Base-by-base conservation (phyloP, 352 stramenopile species). In the Phytophthora nicotianae region DNA sequence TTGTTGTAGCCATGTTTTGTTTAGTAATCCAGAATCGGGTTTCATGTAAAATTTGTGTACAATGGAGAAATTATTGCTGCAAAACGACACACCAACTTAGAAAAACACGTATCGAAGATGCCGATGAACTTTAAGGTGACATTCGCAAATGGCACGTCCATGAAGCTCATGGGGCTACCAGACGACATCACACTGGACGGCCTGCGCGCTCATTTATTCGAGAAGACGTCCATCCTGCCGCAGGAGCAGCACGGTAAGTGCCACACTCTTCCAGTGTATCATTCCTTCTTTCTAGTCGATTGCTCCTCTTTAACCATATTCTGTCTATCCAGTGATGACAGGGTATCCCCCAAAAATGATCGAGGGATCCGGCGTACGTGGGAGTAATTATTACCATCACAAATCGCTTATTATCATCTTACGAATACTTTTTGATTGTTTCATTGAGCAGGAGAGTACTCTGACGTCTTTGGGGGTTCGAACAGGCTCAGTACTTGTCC, bases 51-150 rank as follows among this genome's bases (percentile, higher is more conserved):
- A 8, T 49, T 49, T 13, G 20, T 49, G 42, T 33, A 49, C 20
- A 20, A 4, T 38, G 11, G 20, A 32, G 20, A 49, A 49, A 20
- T 41, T 41, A 14, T 11, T n/a, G n/a, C 10, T 17, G n/a, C 20
- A 27, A 48, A 23, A 14, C 2, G 20, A 48, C 41, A 48, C 13
- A 51, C 7, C 26, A 8, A 13, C 29, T 35, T 9, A 14, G 9
- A 13, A 13, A 5, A 11, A 13, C 27, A 51, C 4, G 16, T 35
- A 16, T 26, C 33, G 20, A 61, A 21, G 35, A 41, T 76, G 68
- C 54, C 55, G n/a, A 73, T 80, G 57, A 77, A 80, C 55, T 91
- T 91, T 64, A 93, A 93, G 46, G 79, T 90, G 45, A 90, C 79
- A 41, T 93, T 90, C 67, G 73, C 83, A 9, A 71, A 90, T 64